These are phyloP conservation scores for Zoysia matrella DNA, from an alignment of 202 grass and related monocot species.

Conservation along the genomic window DNA sequence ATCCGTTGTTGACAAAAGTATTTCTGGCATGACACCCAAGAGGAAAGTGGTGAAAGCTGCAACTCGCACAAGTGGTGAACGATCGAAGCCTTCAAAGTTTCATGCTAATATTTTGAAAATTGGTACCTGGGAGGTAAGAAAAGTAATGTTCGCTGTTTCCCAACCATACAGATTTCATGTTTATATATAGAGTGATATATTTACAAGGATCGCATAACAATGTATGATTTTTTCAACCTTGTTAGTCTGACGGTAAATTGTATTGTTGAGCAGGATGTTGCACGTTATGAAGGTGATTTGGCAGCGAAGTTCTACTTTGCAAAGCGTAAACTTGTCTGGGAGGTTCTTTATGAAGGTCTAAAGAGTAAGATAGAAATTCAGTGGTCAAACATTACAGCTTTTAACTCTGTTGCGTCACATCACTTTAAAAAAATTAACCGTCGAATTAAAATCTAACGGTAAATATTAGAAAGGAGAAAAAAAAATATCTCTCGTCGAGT, in stretches of 20 bases:
- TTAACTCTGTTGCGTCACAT: too few species aligned
- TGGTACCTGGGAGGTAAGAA: constrained; percentile 88
- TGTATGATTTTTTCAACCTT: constrained; percentile 4
- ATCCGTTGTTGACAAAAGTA: constrained; percentile 1
- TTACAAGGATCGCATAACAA: neutral
- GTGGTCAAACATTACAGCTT: too few species aligned
- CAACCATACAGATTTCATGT: neutral
- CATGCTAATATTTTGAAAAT: constrained; percentile 76
- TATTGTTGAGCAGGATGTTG: constrained; percentile 66
- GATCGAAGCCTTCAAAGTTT: constrained; percentile 92
- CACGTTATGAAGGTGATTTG: constrained; percentile 83
- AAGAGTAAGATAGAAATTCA: too few species aligned
- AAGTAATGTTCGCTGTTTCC: constrained; percentile 4
- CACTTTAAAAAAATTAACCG: too few species aligned
- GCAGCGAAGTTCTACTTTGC: constrained; percentile 95
- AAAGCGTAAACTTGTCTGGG: constrained; percentile 96
- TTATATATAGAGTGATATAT: constrained; percentile 9
- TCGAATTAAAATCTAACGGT: too few species aligned
- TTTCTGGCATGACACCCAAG: constrained; percentile 44
- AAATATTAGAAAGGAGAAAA: too few species aligned
- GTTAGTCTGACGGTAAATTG: constrained; percentile 20
- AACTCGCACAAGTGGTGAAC: constrained; percentile 44
- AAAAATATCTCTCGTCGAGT: too few species aligned
- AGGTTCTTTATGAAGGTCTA: constrained; percentile 77
- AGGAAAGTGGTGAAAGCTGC: constrained; percentile 60